Evolutionary conservation across 2,329 filamentous ascomycete species (phyloP).

Genomic region (Arthrobotrys pseudoclavata): DNA sequence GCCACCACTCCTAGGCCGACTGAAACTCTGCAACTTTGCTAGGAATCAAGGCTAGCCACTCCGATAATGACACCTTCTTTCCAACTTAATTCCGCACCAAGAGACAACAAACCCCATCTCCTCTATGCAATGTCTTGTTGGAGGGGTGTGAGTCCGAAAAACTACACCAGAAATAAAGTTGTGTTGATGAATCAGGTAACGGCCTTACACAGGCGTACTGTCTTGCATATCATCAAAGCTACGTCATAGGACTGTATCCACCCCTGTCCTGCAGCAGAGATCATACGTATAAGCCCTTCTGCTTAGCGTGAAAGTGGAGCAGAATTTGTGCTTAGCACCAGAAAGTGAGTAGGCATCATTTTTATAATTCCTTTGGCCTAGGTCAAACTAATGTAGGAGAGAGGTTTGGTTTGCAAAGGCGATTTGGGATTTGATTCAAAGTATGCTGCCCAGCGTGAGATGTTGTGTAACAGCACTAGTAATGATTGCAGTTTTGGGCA

Average conservation of each 20-base stretch:
- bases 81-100: background rate
- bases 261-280: constrained; percentile 27
- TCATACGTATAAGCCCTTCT: background rate
- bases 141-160: constrained; percentile 25
- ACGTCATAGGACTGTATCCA: constrained; percentile 38
- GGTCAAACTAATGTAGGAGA: background rate
- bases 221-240: constrained; percentile 9
- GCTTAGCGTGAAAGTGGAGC: constrained; percentile 14
- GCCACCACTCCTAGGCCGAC: background rate
- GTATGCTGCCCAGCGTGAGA: background rate
- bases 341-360: background rate
- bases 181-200: constrained; percentile 35
- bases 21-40: background rate
- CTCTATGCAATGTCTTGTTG: background rate
- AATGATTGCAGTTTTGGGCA: background rate
- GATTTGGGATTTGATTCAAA: background rate
- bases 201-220: constrained; percentile 5
- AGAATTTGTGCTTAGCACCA: background rate
- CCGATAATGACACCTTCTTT: constrained; percentile 24
- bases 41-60: constrained; percentile 42
- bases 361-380: background rate
- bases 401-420: background rate
- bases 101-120: constrained; percentile 3
- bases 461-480: constrained; percentile 17
- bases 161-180: constrained; percentile 26